Base-by-base conservation (phyloP, 1,284 basidiomycete species). In the Golubevia pallescens region DNA sequence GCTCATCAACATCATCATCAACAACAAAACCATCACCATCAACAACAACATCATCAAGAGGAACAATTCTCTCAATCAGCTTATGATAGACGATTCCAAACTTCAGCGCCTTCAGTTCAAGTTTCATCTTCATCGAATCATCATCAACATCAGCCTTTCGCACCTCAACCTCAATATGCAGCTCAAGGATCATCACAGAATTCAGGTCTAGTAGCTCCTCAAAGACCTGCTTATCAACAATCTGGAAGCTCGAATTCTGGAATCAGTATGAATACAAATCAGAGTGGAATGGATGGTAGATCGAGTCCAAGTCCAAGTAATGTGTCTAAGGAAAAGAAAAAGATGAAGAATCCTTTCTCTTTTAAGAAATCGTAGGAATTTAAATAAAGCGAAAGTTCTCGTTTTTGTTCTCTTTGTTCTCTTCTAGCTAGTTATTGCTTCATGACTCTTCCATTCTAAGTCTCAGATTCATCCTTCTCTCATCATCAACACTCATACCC, bases 321-420 rank as follows among this genome's bases (percentile, higher is more conserved):
- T 28, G 24, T 61, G 13, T 60, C 51, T 2, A 76, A 76, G 63
- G 76, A 76, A 24, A 74, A 74, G 53, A 74, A 78, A 48, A 56
- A 65, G 14, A 24, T 74, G 19, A 78, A 76, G 42, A 74, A 78
- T 24, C 60, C 66, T 0, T 79, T 79, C 42, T 65, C 62, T 1
- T 78, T 73, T 55, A 78, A 75, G 57, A 78, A 78, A 62, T 78
- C 52, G 38, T 42, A 6, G 7, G 32, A 32, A 63, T 62, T 54
- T 53, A 62, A 34, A 24, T 62, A 62, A n/a, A n/a, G n/a, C n/a
- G n/a, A n/a, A n/a, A n/a, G n/a, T n/a, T n/a, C n/a, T n/a, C n/a
- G n/a, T n/a, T n/a, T n/a, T n/a, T n/a, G n/a, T n/a, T n/a, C n/a
- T n/a, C n/a, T n/a, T n/a, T n/a, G n/a, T n/a, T n/a, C n/a, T n/a